Percentiles rank a stretch among this genome's conserved stretches.
phyloP scores from a whole-genome alignment of 345 rosid genomes.

The Syzygium grande region DNA sequence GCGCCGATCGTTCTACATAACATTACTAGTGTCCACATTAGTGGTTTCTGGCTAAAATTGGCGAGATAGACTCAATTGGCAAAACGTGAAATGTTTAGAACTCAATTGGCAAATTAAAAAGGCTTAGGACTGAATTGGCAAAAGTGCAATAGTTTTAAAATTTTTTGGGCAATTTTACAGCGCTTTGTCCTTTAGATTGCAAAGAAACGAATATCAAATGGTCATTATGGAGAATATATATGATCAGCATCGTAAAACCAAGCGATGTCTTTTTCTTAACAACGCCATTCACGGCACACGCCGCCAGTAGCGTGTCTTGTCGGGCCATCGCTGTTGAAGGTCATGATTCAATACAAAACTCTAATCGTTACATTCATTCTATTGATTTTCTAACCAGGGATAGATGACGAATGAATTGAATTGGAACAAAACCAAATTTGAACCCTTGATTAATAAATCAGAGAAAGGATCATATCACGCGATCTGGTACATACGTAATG shows the following conservation, averaged over 20 bases:
- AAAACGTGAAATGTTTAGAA: no score
- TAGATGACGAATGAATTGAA: not conserved
- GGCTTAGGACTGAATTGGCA: no score
- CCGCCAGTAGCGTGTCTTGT: not conserved
- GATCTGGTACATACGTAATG: not conserved
- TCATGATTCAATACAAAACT: not conserved
- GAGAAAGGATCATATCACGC: not conserved
- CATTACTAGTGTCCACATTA: rapidly evolving
- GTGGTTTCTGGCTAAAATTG: no score
- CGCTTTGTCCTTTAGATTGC: no score
- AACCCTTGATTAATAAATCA: not conserved
- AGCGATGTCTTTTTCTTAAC: not conserved
- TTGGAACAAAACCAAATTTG: not conserved
- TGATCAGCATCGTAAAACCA: not conserved
- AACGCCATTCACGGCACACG: not conserved
- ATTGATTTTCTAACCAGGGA: not conserved
- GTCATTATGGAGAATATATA: not conserved
- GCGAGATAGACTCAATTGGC: no score
- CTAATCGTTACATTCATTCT: not conserved
- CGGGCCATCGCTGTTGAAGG: not conserved
- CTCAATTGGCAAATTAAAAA: no score
- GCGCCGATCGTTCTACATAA: no score
- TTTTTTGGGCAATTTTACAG: no score
- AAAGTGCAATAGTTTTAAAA: no score
- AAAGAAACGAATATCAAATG: not conserved